Conservation (phyloP, 371 early-diverging fungal genomes). For the Blakeslea trispora region DNA sequence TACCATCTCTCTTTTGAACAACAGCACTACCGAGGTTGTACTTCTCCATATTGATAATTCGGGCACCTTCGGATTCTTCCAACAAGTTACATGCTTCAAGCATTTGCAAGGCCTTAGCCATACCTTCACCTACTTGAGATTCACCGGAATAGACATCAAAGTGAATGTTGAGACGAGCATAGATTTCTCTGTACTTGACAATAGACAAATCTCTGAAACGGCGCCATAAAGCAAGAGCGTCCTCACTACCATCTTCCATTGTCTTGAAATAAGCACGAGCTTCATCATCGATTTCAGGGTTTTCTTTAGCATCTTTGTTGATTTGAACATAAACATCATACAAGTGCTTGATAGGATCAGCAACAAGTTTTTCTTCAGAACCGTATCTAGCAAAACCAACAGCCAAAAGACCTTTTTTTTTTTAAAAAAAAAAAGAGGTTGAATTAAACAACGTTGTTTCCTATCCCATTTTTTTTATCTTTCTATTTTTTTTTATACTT, state of each 20-base stretch:
- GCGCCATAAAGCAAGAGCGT: conserved; percentile 87
- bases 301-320: conserved; percentile 77
- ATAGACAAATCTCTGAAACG: conserved; percentile 94
- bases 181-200: conserved; percentile 92
- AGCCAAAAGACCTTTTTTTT: conserved; percentile 92
- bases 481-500: conserved; percentile 16
- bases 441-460: too few relatives aligned
- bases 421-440: too few relatives aligned
- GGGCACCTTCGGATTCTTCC: conserved; percentile 83
- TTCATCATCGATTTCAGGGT: conserved; percentile 76
- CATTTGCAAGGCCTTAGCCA: conserved; percentile 76
- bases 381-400: conserved; percentile 89
- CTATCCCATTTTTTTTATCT: not conserved
- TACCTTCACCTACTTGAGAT: conserved; percentile 88
- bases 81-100: conserved; percentile 73
- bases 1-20: conserved; percentile 95
- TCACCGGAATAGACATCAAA: conserved; percentile 99
- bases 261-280: conserved; percentile 96
- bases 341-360: conserved; percentile 92
- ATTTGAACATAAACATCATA: conserved; percentile 96
- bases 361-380: conserved; percentile 71
- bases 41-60: conserved; percentile 81
- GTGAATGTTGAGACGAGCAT: conserved; percentile 90
- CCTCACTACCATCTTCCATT: conserved; percentile 97
- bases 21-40: conserved; percentile 87